Evolutionary conservation across 495 filamentous ascomycete genomes (phyloP), one percentile per base, ranked within the genome.

Genomic region (Aspergillus nanangensis): DNA sequence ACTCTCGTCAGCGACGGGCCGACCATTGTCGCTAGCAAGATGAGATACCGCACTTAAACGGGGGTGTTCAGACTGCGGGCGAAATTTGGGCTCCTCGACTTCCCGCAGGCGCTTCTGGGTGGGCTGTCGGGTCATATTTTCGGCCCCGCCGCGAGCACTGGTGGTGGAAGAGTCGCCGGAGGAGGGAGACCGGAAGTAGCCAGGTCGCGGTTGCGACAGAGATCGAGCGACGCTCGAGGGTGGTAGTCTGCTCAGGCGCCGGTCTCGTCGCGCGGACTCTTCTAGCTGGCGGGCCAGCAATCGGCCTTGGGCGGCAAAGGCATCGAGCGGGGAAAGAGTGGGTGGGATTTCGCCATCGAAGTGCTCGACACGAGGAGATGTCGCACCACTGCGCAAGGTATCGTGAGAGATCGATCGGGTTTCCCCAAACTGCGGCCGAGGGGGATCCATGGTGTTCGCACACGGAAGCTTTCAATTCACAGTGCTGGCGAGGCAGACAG

Each of bases 251-350:
- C 90, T 95, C 62, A 95, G 81, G 29, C 92, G 83, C 33, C 79
- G 80, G 35, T 83, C 80, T 56, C 78, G 78, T 40, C 69, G 66
- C 41, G 75, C 73, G 45, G 81, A 86, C 47, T 90, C 82, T 54
- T 95, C 83, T 29, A 98, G 77, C 61, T 94, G 84, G 64, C 80
- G 86, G n/a, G 88, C 87, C 36, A 97, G 77, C 51, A 92, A 62
- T 39, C 90, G 84, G 46, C 90, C 90, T 52, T 96, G 91, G 47
- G 88, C 77, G 14, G 89, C 90, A 51, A 98, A 88, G 31, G 93
- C 92, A 74, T 97, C 93, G 37, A 98, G 79, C 13, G 93, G 93
- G 2, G 93, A 97, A 38, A 96, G 79, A 23, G 90, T 85, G 13
- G 93, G 93, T 24, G 93, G 92, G 8, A 90, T 76, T 55, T 96